Conservation (phyloP, 2,329 filamentous ascomycete species). For the Cytospora leucostoma region DNA sequence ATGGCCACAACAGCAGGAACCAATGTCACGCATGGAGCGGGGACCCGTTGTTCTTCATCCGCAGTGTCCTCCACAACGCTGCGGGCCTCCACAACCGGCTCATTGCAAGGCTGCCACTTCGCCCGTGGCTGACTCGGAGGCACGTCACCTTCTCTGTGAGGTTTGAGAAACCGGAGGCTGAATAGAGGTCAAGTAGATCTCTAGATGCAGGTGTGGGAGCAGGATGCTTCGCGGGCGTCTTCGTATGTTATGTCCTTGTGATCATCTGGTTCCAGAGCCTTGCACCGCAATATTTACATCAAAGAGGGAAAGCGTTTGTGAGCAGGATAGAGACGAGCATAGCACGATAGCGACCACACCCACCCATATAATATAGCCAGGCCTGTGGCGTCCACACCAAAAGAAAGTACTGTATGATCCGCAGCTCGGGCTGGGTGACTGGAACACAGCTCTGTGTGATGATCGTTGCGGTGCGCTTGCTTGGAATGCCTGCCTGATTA, state of each 20-base stretch:
- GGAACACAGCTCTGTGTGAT: neutral
- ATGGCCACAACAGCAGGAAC: slow-evolving; percentile 6
- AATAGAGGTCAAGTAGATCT: slow-evolving; percentile 11
- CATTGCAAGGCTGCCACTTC: slow-evolving; percentile 35
- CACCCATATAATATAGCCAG: neutral
- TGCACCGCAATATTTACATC: slow-evolving; percentile 1
- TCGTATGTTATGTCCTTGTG: neutral
- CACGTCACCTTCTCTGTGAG: slow-evolving; percentile 32
- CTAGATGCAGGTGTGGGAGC: neutral
- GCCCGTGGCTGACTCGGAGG: slow-evolving; percentile 33
- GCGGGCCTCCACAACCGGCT: slow-evolving; percentile 34
- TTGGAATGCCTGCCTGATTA: neutral
- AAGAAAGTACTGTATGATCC: neutral
- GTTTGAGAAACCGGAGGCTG: slow-evolving; percentile 30
- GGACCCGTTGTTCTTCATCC: slow-evolving; percentile 34
- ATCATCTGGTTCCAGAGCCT: neutral
- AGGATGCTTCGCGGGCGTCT: slow-evolving; percentile 15
- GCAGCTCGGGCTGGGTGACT: neutral
- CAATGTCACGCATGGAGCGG: slow-evolving; percentile 32
- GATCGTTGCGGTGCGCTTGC: neutral
- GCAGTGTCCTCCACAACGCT: slow-evolving; percentile 34
- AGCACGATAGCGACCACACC: neutral
- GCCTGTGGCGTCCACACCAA: neutral
- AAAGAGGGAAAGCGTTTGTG: slow-evolving; percentile 3
- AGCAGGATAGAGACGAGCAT: neutral